Base-by-base conservation (phyloP, 1,284 basidiomycete species). In the Porogramme epimiltina region DNA sequence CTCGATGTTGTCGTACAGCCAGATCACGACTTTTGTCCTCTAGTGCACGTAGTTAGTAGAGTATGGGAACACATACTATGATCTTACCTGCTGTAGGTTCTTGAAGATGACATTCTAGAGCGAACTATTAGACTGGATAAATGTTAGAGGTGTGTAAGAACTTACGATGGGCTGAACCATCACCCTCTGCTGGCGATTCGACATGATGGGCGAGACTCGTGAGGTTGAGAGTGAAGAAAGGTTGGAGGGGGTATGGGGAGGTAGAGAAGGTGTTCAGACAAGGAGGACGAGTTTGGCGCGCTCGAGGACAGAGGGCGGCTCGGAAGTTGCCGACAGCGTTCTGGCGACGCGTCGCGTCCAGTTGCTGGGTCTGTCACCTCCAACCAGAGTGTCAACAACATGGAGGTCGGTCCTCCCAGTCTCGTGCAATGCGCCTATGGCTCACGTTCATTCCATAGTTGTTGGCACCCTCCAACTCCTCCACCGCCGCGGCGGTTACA, bases 101-200 rank as follows among this genome's bases (percentile, higher is more conserved):
- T 95, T 95, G 83, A 99, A 99, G 73, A 99, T 98, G 62, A 98
- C 93, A 80, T 98, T 99, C 94, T 96, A 66, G n/a, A n/a, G n/a
- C 43, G 69, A 25, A 20, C 16, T n/a, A n/a, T n/a, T n/a, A n/a
- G n/a, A 18, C 8, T n/a, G 24, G 40, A 51, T 28, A 49, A 34
- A 23, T 31, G 51, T 43, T 68, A 64, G 10, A 28, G 28, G 18
- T 24, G 19, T 69, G 63, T 10, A 25, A 25, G 39, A 2, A 79
- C 91, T 66, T 73, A 95, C 93, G 85, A 95, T 95, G 84, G 92
- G 92, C 75, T 97, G 95, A 61, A 97, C 95, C 92, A 98, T 93
- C 82, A 97, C 94, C 72, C 90, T 85, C 67, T 92, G 89, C 68
- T 95, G 93, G 67, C 93, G 88, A 64, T 85, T 85, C 31, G 91